Conservation (phyloP, 768 basidiomycete species). For the Agrocybe praecox region DNA sequence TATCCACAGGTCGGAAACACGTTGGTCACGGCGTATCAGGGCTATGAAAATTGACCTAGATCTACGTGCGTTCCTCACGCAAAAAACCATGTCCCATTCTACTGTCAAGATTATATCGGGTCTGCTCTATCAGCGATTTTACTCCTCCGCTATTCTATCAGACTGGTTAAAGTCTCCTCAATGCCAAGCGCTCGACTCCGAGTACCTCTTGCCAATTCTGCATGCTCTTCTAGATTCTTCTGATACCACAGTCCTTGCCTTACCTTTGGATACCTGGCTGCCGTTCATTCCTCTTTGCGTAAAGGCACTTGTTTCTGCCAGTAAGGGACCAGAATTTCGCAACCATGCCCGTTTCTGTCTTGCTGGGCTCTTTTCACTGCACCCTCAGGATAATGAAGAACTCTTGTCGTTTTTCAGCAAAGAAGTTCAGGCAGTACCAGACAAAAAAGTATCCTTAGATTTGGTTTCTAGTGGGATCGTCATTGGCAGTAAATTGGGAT, state of each 20-base stretch:
- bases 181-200: slow-evolving; percentile 21
- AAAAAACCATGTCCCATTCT: slow-evolving; percentile 43
- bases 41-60: slow-evolving; percentile 21
- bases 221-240: slow-evolving; percentile 48
- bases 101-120: slow-evolving; percentile 44
- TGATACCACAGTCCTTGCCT: slow-evolving; percentile 9
- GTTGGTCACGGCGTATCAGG: slow-evolving; percentile 34
- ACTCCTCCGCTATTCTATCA: slow-evolving; percentile 25
- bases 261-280: slow-evolving; percentile 26
- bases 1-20: slow-evolving; percentile 24
- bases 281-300: slow-evolving; percentile 26
- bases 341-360: slow-evolving; percentile 12
- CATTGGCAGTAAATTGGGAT: slow-evolving; percentile 8
- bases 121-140: slow-evolving; percentile 43
- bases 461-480: slow-evolving; percentile 11
- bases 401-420: slow-evolving; percentile 11
- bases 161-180: slow-evolving; percentile 43
- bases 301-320: background rate
- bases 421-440: slow-evolving; percentile 10
- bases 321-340: slow-evolving; percentile 2
- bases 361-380: slow-evolving; percentile 7
- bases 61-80: slow-evolving; percentile 38
- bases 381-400: background rate
- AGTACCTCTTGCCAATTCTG: slow-evolving; percentile 40
- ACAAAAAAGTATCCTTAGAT: slow-evolving; percentile 7